Evolutionary conservation across 106 monocot genomes (phyloP), one percentile per base, ranked within the genome.

Genomic region (Apostasia shenzhenica): DNA sequence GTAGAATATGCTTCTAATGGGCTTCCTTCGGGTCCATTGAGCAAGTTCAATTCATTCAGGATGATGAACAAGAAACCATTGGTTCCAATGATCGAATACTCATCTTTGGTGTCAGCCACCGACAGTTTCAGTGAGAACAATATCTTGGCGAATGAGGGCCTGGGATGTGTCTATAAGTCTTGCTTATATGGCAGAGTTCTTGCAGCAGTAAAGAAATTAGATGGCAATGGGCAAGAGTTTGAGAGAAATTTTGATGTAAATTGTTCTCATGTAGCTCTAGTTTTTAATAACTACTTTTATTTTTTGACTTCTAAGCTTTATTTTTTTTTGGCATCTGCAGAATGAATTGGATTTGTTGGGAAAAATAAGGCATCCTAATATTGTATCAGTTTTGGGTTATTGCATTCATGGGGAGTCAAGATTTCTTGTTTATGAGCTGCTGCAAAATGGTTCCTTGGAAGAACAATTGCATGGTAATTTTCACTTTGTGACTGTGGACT

Each of bases 371-470:
- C 93, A 99, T 80, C 85, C 90, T 6, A 99, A 99, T 68, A 83
- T 99, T 74, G 67, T 93, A 74, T 85, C 99, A 52, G 81, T 99
- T 43, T 51, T 88, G 72, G 99, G 99, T 59, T 87, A 83, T 59
- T 90, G 83, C 67, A 64, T 90, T 69, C 71, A 84, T 64, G 84
- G 70, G 26, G 81, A 84, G 44, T 78, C 68, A 8, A 70, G 83
- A 54, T 82, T 99, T 76, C 80, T 99, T 55, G 83, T 99, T 45
- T 99, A 93, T 55, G 93, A 93, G 65, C 70, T 88, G 43, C 85
- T 93, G 90, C 85, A 85, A 74, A 93, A 88, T 74, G 90, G 93
- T 61, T 99, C 93, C 39, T 67, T 99, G 37, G 93, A 90, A 67
- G 58, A 72, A 51, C 88, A 87, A 67, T 71, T 99, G 48, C 99